Base-by-base conservation (phyloP, 768 basidiomycete genomes). In the Scleroderma bovista region DNA sequence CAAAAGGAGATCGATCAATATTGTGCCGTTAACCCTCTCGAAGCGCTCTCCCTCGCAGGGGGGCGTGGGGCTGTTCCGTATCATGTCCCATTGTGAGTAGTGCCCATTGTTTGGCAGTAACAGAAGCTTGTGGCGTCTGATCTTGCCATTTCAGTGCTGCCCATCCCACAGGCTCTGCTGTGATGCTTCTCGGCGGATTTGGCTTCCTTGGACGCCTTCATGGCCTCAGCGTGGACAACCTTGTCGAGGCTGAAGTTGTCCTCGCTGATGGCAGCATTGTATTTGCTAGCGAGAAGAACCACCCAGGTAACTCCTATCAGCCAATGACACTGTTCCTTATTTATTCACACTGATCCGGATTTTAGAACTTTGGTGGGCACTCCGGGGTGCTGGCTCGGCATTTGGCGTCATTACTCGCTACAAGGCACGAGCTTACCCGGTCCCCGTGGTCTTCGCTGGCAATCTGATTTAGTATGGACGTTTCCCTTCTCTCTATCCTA, bases 181-280 rank as follows among this genome's bases (percentile, higher is more conserved):
- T 86, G 51, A 86, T 90, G 86, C 69, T 90, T 51, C 75, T 88
- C 3, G 92, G 88, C 16, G 93, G 93, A 1, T 95, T 95, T 60
- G 93, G 93, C 1, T 84, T 95, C 70, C 72, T 93, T 39, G 84
- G 88, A 46, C 78, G 93, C 46, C 68, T 92, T 57, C 79, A 85
- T 54, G 93, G 93, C 6, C 72, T 96, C 48, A 93, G 89, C 51
- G 79, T 93, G 61, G 93, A 97, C 64, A 90, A 88, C 61, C 70
- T 95, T 22, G 86, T 94, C 6, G 93, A 96, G 60, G 86, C 88
- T 0, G 93, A 97, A 67, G 84, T 93, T 69, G 93, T 96, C 2
- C 75, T 93, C 16, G 87, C 92, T 4, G 91, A 95, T 66, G 93
- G 93, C 5, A 72, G 81, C n/a, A 86, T 96, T 41, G 77, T 92